Percentiles rank a stretch among this genome's conserved stretches.
phyloP scores from a whole-genome alignment of 2,329 filamentous ascomycete genomes.

The Diaporthe nobilis region DNA sequence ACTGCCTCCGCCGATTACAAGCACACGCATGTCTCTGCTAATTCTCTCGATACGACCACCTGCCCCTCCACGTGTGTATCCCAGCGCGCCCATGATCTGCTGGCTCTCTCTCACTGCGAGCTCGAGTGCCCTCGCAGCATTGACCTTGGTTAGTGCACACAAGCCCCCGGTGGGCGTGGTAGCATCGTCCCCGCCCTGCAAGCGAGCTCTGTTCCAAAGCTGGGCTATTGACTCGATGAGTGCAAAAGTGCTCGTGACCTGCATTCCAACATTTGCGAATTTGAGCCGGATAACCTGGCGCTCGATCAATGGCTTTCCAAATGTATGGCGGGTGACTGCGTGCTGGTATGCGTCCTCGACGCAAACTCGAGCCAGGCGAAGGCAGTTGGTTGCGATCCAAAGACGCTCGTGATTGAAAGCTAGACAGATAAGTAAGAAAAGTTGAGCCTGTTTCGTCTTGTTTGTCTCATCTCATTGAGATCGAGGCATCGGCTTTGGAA shows the following conservation, averaged over 20 bases:
- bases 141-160: conserved; percentile 20
- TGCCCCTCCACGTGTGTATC: conserved; percentile 57
- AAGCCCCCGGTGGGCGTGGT: conserved; percentile 1
- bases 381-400: conserved; percentile 65
- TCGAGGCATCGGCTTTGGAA: not conserved
- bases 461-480: not conserved
- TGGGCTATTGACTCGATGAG: conserved; percentile 9
- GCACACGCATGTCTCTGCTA: conserved; percentile 61
- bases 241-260: conserved; percentile 5
- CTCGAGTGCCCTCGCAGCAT: conserved; percentile 16
- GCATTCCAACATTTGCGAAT: conserved; percentile 55
- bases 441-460: not conserved
- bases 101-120: conserved; percentile 58
- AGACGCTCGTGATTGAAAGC: conserved; percentile 71
- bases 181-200: not conserved
- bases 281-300: conserved; percentile 58
- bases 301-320: conserved; percentile 61
- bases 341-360: conserved; percentile 63
- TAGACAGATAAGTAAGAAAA: conserved; percentile 48
- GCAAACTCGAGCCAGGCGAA: conserved; percentile 67
- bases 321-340: conserved; percentile 63
- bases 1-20: conserved; percentile 61
- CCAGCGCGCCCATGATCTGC: conserved; percentile 62
- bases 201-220: conserved; percentile 1
- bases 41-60: conserved; percentile 54